These are phyloP conservation scores for Scenedesmus sp. DNA, from an alignment of 163 green algal genomes.

Conservation along the genomic window DNA sequence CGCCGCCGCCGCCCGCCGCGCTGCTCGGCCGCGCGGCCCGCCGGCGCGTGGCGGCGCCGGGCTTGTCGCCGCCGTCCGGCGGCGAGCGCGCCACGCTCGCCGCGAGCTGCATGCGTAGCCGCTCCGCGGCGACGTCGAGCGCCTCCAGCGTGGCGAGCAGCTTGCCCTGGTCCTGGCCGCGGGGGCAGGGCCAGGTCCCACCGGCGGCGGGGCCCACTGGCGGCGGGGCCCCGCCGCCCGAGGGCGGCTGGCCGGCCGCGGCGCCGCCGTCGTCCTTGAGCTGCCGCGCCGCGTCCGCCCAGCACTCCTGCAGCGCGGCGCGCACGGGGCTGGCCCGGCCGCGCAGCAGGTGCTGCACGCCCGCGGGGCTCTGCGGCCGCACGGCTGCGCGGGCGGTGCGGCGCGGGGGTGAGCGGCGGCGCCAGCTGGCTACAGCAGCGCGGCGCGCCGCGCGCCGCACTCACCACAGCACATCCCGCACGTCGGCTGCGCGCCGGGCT, in stretches of 20 bases:
- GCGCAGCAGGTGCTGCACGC: constrained; percentile 15
- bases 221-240: too few species aligned
- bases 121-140: constrained; percentile 1
- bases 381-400: neutral
- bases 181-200: too few species aligned
- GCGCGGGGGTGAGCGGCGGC: neutral
- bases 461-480: constrained; percentile 22
- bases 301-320: constrained; percentile 20
- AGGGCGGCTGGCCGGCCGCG: too few species aligned
- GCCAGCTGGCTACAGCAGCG: neutral
- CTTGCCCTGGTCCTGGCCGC: neutral
- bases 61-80: too few species aligned
- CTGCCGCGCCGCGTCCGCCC: constrained; percentile 10
- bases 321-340: constrained; percentile 27
- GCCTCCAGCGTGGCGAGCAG: constrained; percentile 16
- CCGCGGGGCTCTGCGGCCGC: neutral
- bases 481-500: constrained; percentile 20
- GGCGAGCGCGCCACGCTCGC: too few species aligned
- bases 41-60: too few species aligned
- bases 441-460: neutral
- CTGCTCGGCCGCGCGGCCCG: too few species aligned
- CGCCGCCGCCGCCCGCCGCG: too few species aligned
- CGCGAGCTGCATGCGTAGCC: neutral
- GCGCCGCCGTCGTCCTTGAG: too few species aligned
- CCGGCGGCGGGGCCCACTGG: too few species aligned